A percentile compares a stretch with the other conserved stretches of the same genome.
Conservation (phyloP, 768 basidiomycete genomes). For the Rhizopogon vesiculosus region DNA sequence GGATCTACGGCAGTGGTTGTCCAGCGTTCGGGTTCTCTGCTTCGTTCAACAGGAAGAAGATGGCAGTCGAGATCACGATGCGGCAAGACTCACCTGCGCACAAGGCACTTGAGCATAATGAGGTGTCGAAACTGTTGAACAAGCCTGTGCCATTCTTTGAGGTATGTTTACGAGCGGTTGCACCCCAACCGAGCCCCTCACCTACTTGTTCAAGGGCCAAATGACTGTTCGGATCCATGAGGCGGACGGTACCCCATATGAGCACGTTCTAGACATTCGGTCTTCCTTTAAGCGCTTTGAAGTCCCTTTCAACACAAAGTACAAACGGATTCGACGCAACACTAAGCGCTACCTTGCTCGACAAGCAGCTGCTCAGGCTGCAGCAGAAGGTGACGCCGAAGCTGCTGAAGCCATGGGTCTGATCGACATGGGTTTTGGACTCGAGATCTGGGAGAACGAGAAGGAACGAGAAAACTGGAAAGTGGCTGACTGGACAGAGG, state of each 20-base stretch:
- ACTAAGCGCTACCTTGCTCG: slow-evolving; percentile 94
- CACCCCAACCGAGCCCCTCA: not conserved
- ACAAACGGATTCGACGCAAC: slow-evolving; percentile 92
- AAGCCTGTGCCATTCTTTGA: slow-evolving; percentile 91
- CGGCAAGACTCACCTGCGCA: slow-evolving; percentile 82
- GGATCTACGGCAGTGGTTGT: slow-evolving; percentile 98
- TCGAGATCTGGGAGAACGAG: slow-evolving; percentile 96
- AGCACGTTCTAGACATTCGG: slow-evolving; percentile 93
- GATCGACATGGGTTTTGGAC: slow-evolving; percentile 90
- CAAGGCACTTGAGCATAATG: slow-evolving; percentile 59
- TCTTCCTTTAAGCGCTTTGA: slow-evolving; percentile 89
- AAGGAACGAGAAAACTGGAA: slow-evolving; percentile 92
- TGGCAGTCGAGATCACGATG: slow-evolving; percentile 96
- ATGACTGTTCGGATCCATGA: slow-evolving; percentile 99
- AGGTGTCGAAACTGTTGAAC: slow-evolving; percentile 58
- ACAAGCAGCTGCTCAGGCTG: slow-evolving; percentile 89
- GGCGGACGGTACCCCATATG: slow-evolving; percentile 98
- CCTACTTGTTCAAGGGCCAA: slow-evolving; percentile 57
- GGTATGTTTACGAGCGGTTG: slow-evolving; percentile 34
- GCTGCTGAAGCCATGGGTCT: slow-evolving; percentile 92
- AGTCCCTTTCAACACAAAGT: slow-evolving; percentile 97
- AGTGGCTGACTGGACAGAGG: slow-evolving; percentile 97
- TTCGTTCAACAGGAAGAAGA: slow-evolving; percentile 94
- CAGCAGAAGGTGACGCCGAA: slow-evolving; percentile 87
- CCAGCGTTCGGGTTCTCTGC: slow-evolving; percentile 88